Base-by-base conservation (phyloP, 331 rosid genomes). In the Cydonia oblonga region DNA sequence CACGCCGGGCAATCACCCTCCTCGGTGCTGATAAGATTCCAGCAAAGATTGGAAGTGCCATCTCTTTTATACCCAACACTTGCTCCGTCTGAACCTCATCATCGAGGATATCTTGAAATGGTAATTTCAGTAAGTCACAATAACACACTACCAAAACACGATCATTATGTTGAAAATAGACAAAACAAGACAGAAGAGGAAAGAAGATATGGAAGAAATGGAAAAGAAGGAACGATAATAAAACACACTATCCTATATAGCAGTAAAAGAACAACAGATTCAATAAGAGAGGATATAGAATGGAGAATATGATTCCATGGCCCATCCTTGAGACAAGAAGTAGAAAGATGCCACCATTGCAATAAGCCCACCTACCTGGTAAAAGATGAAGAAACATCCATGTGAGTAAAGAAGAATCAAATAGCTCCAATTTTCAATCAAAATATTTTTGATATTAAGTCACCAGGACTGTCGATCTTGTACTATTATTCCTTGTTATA, bases 281-380 rank as follows among this genome's bases (percentile, higher is more conserved):
- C 56, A 56, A 53, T 26, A 56, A 70, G 60, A 59, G 66, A 90
- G 99, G 99, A 95, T 90, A 95, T 91, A 82, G 87, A 91, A 79
- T 58, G 99, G 97, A 83, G 91, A 90, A 83, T 79, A 83, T 75
- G 96, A 81, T 11, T 88, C 90, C 10, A 79, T 90, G 44, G 97
- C 97, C 99, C 99, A 95, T 70, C 99, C 99, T 87, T 85, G 96
- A 42, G 97, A 87, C 74, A 95, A 83, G 68, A 91, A 84, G 85
- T 91, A 91, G 77, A 90, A 87, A 69, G 99, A 88, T 51, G 90
- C 84, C 84, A 86, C 69, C 97, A 90, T 95, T 73, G 99, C 97
- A 81, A 95, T 24, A 66, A 95, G 88, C 72, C 99, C 97, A 33
- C 90, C 96, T 65, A 88, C 85, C 97, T 95, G 90, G 78, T 84